Conservation (phyloP, 371 early-diverging fungal genomes). For the Choanephora cucurbitarum region DNA sequence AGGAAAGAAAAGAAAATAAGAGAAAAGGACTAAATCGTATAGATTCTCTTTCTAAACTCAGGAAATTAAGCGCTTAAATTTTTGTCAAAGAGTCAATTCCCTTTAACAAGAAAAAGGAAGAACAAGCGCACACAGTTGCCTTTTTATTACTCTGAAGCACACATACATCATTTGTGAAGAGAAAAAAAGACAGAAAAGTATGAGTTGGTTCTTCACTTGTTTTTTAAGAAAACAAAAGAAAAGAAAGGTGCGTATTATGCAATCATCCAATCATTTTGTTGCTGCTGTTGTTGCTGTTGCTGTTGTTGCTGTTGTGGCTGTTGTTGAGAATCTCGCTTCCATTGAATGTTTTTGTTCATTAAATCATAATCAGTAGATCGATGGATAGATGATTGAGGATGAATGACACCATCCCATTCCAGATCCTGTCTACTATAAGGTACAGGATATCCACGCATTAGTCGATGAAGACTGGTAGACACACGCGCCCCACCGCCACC, state of each 20-base stretch:
- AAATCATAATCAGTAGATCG: slow-evolving; percentile 1
- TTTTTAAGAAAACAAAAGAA: slow-evolving; percentile 1
- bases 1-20: too few species aligned
- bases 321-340: not conserved
- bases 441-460: slow-evolving; percentile 38
- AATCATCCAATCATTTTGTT: slow-evolving; percentile 18
- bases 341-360: slow-evolving; percentile 5
- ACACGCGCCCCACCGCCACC: not conserved
- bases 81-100: too few species aligned
- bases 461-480: slow-evolving; percentile 38
- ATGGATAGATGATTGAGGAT: slow-evolving; percentile 13
- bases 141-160: too few species aligned
- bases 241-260: slow-evolving; percentile 5
- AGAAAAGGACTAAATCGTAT: too few species aligned
- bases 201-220: too few species aligned
- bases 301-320: too few species aligned
- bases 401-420: slow-evolving; percentile 51
- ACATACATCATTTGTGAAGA: too few species aligned
- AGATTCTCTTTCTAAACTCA: too few species aligned
- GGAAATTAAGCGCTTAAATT: too few species aligned
- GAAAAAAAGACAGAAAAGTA: too few species aligned
- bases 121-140: too few species aligned
- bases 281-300: not conserved
- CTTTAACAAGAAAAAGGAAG: too few species aligned
- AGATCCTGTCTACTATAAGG: slow-evolving; percentile 41